Percentiles rank a stretch among this genome's conserved stretches.
phyloP scores from a whole-genome alignment of 1,284 basidiomycete species.

The Sporisorium sorghi region DNA sequence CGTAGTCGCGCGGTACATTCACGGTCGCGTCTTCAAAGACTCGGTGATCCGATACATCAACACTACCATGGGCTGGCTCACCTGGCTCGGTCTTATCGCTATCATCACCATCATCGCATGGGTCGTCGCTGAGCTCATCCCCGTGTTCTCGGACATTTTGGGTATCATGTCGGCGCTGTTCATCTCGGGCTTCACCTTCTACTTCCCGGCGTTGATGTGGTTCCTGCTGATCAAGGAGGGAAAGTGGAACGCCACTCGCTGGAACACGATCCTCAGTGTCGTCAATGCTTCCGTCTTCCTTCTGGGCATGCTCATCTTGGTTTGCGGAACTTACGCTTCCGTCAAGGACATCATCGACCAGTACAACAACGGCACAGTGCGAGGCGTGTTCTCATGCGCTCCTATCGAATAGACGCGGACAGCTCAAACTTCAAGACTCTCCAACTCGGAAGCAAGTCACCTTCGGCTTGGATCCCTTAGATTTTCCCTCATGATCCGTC shows the following conservation, averaged over 20 bases:
- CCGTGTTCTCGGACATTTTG: slow-evolving; percentile 54
- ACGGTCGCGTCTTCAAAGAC: slow-evolving; percentile 54
- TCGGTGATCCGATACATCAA: slow-evolving; percentile 59
- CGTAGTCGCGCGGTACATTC: slow-evolving; percentile 56
- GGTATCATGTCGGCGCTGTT: slow-evolving; percentile 53
- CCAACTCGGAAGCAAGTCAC: slow-evolving; percentile 1
- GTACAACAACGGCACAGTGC: slow-evolving; percentile 29
- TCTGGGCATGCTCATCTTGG: slow-evolving; percentile 54
- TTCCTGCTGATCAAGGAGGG: slow-evolving; percentile 52
- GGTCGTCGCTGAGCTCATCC: slow-evolving; percentile 56
- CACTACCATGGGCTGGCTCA: slow-evolving; percentile 52
- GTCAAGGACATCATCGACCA: slow-evolving; percentile 46
- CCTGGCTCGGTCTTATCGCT: slow-evolving; percentile 52
- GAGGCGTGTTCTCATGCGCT: slow-evolving; percentile 43
- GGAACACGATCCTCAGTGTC: slow-evolving; percentile 48
- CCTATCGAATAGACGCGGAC: slow-evolving; percentile 25
- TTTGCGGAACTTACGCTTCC: slow-evolving; percentile 47
- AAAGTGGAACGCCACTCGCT: slow-evolving; percentile 39
- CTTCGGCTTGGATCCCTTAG: neutral
- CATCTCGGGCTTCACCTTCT: slow-evolving; percentile 60
- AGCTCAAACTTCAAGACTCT: neutral
- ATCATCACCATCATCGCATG: slow-evolving; percentile 54
- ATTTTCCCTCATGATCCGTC: neutral
- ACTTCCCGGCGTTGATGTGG: slow-evolving; percentile 72
- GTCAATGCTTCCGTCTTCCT: slow-evolving; percentile 47